A percentile compares a stretch with the other conserved stretches of the same genome.
phyloP scores from a whole-genome alignment of 148 eudicot species.

The Tetragonia tetragonoides region DNA sequence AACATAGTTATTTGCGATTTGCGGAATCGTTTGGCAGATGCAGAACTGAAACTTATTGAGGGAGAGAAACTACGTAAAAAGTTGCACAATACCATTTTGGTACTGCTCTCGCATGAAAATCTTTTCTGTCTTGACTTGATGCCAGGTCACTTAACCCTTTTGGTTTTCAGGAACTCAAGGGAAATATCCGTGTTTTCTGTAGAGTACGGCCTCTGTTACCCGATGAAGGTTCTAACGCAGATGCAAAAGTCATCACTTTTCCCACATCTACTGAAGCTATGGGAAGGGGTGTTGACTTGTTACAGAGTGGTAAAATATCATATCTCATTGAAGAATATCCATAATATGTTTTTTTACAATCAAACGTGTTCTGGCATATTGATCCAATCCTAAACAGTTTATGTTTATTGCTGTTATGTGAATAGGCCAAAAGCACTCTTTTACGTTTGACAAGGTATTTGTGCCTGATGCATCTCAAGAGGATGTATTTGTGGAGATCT shows the following conservation, averaged over 20 bases:
- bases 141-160: conserved; percentile 9
- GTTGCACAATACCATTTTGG: conserved; percentile 96
- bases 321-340: not conserved
- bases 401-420: conserved; percentile 13
- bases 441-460: conserved; percentile 84
- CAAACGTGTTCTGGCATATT: not conserved
- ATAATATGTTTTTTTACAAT: not conserved
- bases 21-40: conserved; percentile 66
- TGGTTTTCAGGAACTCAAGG: conserved; percentile 77
- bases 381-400: conserved; percentile 4
- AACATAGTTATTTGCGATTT: conserved; percentile 52
- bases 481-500: conserved; percentile 93
- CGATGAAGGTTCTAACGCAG: conserved; percentile 55
- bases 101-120: conserved; percentile 23
- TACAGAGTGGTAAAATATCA: conserved; percentile 65
- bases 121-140: conserved; percentile 3
- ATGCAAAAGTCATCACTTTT: conserved; percentile 59
- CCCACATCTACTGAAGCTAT: conserved; percentile 67
- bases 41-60: conserved; percentile 76
- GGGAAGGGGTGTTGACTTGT: conserved; percentile 84
- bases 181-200: conserved; percentile 96
- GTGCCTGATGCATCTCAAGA: conserved; percentile 79
- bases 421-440: conserved; percentile 83
- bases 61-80: conserved; percentile 88
- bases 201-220: conserved; percentile 84